Evolutionary conservation across 2,329 filamentous ascomycete species (phyloP), one percentile per base, ranked within the genome.

Genomic region (Drechslera avenae): DNA sequence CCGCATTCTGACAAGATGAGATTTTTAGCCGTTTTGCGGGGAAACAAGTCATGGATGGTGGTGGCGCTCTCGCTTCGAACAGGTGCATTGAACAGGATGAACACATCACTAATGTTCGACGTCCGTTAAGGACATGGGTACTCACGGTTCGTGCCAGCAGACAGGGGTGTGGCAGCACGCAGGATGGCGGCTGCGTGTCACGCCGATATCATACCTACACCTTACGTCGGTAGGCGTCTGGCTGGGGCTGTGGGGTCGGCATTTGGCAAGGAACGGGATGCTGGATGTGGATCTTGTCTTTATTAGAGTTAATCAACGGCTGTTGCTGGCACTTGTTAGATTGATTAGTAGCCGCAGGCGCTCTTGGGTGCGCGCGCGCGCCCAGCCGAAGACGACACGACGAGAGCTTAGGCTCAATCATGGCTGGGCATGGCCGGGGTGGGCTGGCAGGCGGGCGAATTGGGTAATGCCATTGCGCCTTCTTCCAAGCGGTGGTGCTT

Each of bases 391-490:
- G 48, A 32, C 16, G 14, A 30, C 32, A 12, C 14, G 31, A 13
- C 23, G 39, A 66, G 66, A 68, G 67, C 67, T 69, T 69, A 70
- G 67, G 66, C 67, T 70, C 60, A 68, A 69, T 68, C 45, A 31
- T 40, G 48, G 58, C 58, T 67, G 52, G 61, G 62, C 63, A 57
- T 39, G 34, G 26, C 42, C 13, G 16, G 35, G 37, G 39, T 19
- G 5, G 14, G 21, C 7, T 33, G 32, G 23, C 33, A 37, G 39
- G 36, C 42, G 33, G 43, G 39, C 63, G 59, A 67, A 67, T 64
- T 64, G 59, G 61, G 47, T 60, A 54, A 61, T 60, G 30, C 59
- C 44, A 51, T 13, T 16, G 7, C 39, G 41, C 45, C 37, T 54
- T 60, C 57, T 67, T 58, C 61, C 62, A 62, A 54, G 54, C 51